Percentiles rank a stretch among this genome's conserved stretches.
Evolutionary conservation across 306 rosid species (phyloP).

Genomic region (Pterocarpus santalinus): DNA sequence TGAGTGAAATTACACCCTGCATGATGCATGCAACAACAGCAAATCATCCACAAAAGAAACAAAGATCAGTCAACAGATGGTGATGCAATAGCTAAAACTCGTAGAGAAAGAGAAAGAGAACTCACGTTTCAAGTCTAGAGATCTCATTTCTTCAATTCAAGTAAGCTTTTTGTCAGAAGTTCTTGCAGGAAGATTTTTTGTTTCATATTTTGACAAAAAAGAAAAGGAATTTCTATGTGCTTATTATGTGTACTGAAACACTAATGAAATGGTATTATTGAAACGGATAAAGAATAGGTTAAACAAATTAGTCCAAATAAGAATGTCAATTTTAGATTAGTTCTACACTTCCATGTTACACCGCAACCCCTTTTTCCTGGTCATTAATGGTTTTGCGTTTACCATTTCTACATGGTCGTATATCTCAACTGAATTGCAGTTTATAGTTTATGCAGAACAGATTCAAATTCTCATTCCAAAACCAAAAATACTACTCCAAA

Average conservation of each 20-base stretch:
- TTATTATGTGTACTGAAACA: not conserved
- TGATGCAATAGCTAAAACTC: not conserved
- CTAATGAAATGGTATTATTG: not conserved
- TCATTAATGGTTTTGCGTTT: too few relatives aligned
- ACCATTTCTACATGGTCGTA: too few relatives aligned
- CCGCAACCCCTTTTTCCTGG: too few relatives aligned
- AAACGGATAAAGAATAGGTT: too few relatives aligned
- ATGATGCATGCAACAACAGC: conserved; percentile 14
- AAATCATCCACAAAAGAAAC: conserved; percentile 14
- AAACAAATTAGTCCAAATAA: not conserved
- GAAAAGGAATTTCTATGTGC: too few relatives aligned
- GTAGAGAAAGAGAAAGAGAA: conserved; percentile 2
- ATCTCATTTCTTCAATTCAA: conserved; percentile 67
- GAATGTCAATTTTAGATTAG: too few relatives aligned
- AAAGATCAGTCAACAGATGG: conserved; percentile 22
- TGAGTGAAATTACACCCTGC: conserved; percentile 14
- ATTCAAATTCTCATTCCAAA: too few relatives aligned
- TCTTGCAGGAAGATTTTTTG: conserved; percentile 56
- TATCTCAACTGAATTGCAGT: too few relatives aligned
- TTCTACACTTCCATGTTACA: too few relatives aligned
- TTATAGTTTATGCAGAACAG: too few relatives aligned
- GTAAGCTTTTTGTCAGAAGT: conserved; percentile 61
- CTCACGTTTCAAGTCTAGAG: conserved; percentile 82
- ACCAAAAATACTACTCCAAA: too few relatives aligned
- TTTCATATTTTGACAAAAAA: too few relatives aligned